A percentile compares a stretch with the other conserved stretches of the same genome.
Evolutionary conservation across 257 asterid genomes (phyloP).

Genomic region (Primulina huaijiensis): DNA sequence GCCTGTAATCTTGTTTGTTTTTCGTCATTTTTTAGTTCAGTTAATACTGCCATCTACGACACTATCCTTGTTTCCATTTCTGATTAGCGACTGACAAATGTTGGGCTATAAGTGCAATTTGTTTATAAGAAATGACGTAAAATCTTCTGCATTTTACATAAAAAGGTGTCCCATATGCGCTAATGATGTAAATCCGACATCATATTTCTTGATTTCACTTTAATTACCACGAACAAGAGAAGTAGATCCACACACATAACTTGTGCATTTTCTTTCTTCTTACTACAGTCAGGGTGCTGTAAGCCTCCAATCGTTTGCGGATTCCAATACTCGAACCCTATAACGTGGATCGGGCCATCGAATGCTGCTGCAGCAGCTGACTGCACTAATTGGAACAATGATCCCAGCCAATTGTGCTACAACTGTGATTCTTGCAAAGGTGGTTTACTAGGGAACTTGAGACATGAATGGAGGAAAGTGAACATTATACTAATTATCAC

Average conservation of each 20-base stretch:
- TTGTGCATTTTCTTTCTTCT: background rate
- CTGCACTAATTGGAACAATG: constrained; percentile 71
- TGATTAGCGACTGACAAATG: constrained; percentile 17
- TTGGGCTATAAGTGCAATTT: constrained; percentile 7
- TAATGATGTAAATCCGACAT: background rate
- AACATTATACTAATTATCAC: constrained; percentile 67
- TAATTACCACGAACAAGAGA: background rate
- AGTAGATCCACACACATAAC: background rate
- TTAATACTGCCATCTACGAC: constrained; percentile 8
- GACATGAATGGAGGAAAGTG: constrained; percentile 78
- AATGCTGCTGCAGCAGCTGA: constrained; percentile 51
- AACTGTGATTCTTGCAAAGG: constrained; percentile 81
- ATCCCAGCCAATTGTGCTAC: constrained; percentile 68
- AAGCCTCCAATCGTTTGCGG: constrained; percentile 82
- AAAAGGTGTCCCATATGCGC: background rate
- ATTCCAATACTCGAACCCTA: constrained; percentile 57
- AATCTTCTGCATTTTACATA: background rate
- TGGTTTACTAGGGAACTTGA: constrained; percentile 70
- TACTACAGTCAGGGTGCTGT: constrained; percentile 78
- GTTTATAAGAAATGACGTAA: constrained; percentile 16
- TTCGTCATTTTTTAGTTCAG: background rate
- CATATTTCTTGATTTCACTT: background rate
- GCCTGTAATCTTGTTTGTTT: constrained; percentile 27
- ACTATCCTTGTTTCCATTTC: constrained; percentile 14
- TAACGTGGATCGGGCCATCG: constrained; percentile 58